Evolutionary conservation across 1,139 yeast species (phyloP), one percentile per base, ranked within the genome.

Genomic region (Arxiozyma bovina): DNA sequence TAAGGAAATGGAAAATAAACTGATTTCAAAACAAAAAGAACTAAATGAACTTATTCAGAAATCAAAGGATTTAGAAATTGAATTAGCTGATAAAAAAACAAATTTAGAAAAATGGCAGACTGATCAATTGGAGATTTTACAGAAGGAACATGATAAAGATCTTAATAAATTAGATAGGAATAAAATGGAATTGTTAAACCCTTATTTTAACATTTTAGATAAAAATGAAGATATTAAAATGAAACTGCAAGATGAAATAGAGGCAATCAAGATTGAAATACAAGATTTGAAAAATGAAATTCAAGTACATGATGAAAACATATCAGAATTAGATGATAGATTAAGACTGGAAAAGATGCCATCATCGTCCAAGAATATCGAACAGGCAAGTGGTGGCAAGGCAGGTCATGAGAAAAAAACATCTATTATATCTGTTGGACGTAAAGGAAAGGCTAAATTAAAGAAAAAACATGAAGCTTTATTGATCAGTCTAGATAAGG

Each of bases 141-240:
- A 25, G 21, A 45, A 43, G 21, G 45, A 50, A 22, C 20, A 25
- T 8, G n/a, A 45, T 20, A 50, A 48, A 18, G 55, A 55, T 7
- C 30, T 40, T 27, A 47, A 51, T 17, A 25, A 42, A n/a, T 30
- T 45, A 15, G 18, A 46, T 43, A 41, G 47, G 43, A 48, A 53
- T 42, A 51, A 53, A 22, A 42, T 18, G 11, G 27, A 46, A 23
- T 45, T 53, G 22, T 30, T 51, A 8, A 22, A 49, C 38, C 55
- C 57, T 9, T 55, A 55, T 41, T 42, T 20, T 17, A 40, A 34
- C 40, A 23, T 25, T 34, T 38, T 53, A 18, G 15, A 21, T n/a
- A 22, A 42, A 22, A 50, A 42, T 38, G 42, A 51, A 40, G 45
- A 34, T 21, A 42, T 23, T 3, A 40, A 25, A 18, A 41, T 27